Evolutionary conservation across 2,329 filamentous ascomycete genomes (phyloP).

Genomic region (Colletotrichum tabaci): DNA sequence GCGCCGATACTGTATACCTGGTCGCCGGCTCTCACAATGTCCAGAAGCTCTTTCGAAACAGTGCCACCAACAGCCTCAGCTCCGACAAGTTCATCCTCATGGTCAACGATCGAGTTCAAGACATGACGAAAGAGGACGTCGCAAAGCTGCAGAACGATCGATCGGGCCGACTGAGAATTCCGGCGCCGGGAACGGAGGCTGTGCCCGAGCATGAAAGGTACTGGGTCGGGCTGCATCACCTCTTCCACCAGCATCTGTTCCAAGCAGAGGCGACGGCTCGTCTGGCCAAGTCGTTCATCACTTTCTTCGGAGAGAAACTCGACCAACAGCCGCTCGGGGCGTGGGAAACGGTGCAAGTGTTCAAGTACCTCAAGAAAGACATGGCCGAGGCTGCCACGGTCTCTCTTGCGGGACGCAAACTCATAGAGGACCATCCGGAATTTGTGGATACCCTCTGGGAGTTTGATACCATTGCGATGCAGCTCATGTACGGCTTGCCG

Average conservation of each 20-base stretch:
- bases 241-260: constrained; percentile 39
- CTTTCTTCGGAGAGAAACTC: constrained; percentile 35
- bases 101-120: constrained; percentile 11
- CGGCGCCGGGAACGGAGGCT: constrained; percentile 40
- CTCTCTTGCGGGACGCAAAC: constrained; percentile 44
- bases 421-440: constrained; percentile 47
- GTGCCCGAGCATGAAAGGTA: constrained; percentile 41
- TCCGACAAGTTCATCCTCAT: constrained; percentile 41
- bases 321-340: constrained; percentile 31
- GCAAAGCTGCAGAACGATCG: constrained; percentile 38
- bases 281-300: constrained; percentile 39
- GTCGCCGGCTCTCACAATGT: constrained; percentile 29
- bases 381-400: constrained; percentile 45
- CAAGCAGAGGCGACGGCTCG: not conserved
- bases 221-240: constrained; percentile 45
- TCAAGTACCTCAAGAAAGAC: constrained; percentile 42
- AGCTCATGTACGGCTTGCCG: constrained; percentile 45
- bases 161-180: constrained; percentile 39
- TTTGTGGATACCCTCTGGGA: constrained; percentile 47
- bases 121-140: constrained; percentile 36
- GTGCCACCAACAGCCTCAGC: constrained; percentile 26
- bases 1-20: constrained; percentile 33
- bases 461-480: constrained; percentile 44
- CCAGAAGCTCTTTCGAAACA: constrained; percentile 38
- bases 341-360: constrained; percentile 43